Base-by-base conservation (phyloP, 1,284 basidiomycete genomes). In the Paramarasmius palmivorus region DNA sequence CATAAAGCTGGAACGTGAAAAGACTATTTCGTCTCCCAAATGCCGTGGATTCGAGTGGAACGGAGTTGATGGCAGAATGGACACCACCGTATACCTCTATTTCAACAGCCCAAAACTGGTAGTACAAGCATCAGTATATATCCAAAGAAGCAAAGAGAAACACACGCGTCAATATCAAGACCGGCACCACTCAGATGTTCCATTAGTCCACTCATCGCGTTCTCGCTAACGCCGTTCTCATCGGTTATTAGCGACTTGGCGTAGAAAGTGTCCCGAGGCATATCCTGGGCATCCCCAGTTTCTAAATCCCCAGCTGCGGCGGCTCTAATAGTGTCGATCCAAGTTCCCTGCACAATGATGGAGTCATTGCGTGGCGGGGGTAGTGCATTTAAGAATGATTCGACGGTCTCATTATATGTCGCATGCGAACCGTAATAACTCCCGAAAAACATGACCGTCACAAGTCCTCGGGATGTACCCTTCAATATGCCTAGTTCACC, bases 71-170 rank as follows among this genome's bases (percentile, higher is more conserved):
- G n/a, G n/a, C n/a, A n/a, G n/a, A n/a, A n/a, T n/a, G n/a, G n/a
- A n/a, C n/a, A n/a, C n/a, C n/a, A n/a, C n/a, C n/a, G n/a, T n/a
- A n/a, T n/a, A n/a, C n/a, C n/a, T n/a, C n/a, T n/a, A n/a, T n/a
- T n/a, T n/a, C n/a, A n/a, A n/a, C n/a, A n/a, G n/a, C n/a, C 76
- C 75, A 78, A 3, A 65, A 58, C 75, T 66, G 26, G 15, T 7
- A 4, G 6, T 15, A 15, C 12, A 15, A 17, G n/a, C 17, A 17
- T 14, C 14, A 14, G 17, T 19, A 10, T 41, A n/a, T 10, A 41
- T n/a, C 17, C 12, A 10, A 41, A 41, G 39, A 20, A 20, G 39
- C 3, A 20, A 22, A 41, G 19, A 22, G 19, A 10, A n/a, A n/a
- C n/a, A n/a, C n/a, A n/a, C n/a, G n/a, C n/a, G n/a, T n/a, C n/a